Conservation (phyloP, 768 basidiomycete genomes). For the Sutorius australiensis region DNA sequence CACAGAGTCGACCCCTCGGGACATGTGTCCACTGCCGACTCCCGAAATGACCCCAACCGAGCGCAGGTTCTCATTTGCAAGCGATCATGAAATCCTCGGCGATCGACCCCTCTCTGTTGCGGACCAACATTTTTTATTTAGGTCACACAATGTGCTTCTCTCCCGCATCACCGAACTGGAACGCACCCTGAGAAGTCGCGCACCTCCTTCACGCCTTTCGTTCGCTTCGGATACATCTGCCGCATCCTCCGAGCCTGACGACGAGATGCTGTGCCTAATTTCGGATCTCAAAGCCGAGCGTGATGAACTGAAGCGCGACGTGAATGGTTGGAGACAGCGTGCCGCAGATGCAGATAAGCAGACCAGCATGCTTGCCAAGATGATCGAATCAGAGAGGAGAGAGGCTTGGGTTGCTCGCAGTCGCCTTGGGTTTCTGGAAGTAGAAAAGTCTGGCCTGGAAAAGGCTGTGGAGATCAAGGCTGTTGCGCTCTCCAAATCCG, state of each 20-base stretch:
- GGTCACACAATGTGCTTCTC: conserved; percentile 78
- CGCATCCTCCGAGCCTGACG: conserved; percentile 49
- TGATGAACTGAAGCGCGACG: conserved; percentile 84
- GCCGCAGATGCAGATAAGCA: conserved; percentile 76
- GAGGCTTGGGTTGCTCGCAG: conserved; percentile 86
- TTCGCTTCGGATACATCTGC: conserved; percentile 42
- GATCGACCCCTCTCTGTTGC: conserved; percentile 59
- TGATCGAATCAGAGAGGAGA: conserved; percentile 73
- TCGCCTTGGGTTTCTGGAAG: conserved; percentile 57
- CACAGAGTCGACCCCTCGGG: conserved; percentile 28
- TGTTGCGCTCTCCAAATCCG: conserved; percentile 28
- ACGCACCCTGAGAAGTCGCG: conserved; percentile 48
- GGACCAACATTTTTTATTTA: conserved; percentile 84
- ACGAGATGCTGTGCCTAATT: conserved; percentile 75
- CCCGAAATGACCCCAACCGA: conserved; percentile 73
- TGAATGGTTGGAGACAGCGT: conserved; percentile 80
- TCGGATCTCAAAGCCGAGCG: conserved; percentile 82
- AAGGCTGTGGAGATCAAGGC: conserved; percentile 41
- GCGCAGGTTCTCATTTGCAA: conserved; percentile 36
- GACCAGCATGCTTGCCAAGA: conserved; percentile 55
- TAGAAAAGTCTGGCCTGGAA: conserved; percentile 59
- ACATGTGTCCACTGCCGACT: conserved; percentile 55
- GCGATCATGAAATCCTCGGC: conserved; percentile 14
- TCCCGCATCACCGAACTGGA: conserved; percentile 81
- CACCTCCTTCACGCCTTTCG: conserved; percentile 49